Evolutionary conservation across 2,329 filamentous ascomycete species (phyloP), one percentile per base, ranked within the genome.

Genomic region (Colletotrichum graminicola): DNA sequence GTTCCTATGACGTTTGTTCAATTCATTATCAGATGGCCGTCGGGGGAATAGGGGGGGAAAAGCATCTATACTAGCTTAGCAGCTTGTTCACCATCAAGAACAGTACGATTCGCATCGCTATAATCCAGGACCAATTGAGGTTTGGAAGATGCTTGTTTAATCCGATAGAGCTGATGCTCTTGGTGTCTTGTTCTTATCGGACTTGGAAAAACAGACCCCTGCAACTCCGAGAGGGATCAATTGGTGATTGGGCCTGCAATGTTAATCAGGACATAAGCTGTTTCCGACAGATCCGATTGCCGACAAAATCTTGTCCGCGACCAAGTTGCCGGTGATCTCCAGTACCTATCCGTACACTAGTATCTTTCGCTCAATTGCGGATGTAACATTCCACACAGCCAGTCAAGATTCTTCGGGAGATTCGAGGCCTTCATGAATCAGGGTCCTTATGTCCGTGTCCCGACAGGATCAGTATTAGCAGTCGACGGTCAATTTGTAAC

Each of bases 201-300:
- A 21, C 43, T 41, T 64, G 68, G 68, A 69, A 26, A 60, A 54
- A 52, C 16, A 14, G 14, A 11, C 18, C 54, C 26, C 47, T 63
- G 57, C 34, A 69, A 59, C 23, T 2, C 65, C 68, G 68, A 59
- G 5, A 4, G 18, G 64, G 64, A 57, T 57, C 45, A 67, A 62
- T 43, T 8, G 18, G 11, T 62, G 49, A 68, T 63, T 63, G 68
- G 68, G 11, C 3, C 14, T 14, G 16, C 23, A 0, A 26, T 23
- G 26, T 10, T 32, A 16, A 23, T 6, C 6, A 14, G 49, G 57
- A 32, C n/a, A 18, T 47, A 55, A 49, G 47, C 5, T 16, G n/a
- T 18, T 5, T n/a, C n/a, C n/a, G 39, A 3, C 2, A 12, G 11
- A 11, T 12, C 51, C 61, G 52, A 65, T 59, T 68, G 45, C 66